Conservation (phyloP, 345 rosid genomes). For the Alliaria petiolata region DNA sequence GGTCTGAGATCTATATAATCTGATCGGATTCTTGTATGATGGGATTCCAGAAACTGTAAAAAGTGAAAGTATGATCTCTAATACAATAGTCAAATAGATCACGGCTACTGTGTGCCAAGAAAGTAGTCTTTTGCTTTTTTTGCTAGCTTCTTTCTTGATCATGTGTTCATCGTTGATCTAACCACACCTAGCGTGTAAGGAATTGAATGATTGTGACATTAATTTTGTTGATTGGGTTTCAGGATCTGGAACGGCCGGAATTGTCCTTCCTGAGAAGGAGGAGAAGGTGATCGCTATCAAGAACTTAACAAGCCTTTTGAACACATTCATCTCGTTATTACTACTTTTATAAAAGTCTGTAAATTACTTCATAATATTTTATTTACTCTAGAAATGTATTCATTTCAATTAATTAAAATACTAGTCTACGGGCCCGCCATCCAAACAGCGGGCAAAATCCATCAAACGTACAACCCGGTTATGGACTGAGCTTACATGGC, state of each 20-base stretch:
- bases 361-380: too few species aligned
- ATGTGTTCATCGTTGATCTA: constrained; percentile 8
- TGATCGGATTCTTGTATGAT: neutral
- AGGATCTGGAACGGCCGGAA: constrained; percentile 84
- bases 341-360: too few species aligned
- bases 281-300: constrained; percentile 77
- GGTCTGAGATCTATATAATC: neutral
- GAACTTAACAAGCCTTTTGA: too few species aligned
- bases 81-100: neutral
- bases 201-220: neutral
- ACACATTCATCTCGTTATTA: too few species aligned
- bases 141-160: neutral
- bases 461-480: too few species aligned
- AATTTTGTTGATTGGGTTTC: neutral
- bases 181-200: constrained; percentile 11
- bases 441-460: too few species aligned
- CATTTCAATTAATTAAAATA: too few species aligned
- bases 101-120: neutral
- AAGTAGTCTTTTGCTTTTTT: neutral
- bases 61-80: neutral
- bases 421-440: too few species aligned
- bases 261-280: constrained; percentile 75
- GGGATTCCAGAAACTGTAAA: neutral
- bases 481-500: too few species aligned
- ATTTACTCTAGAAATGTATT: too few species aligned